Conservation (phyloP, 805 yeast genomes). For the Lachancea nothofagi region DNA sequence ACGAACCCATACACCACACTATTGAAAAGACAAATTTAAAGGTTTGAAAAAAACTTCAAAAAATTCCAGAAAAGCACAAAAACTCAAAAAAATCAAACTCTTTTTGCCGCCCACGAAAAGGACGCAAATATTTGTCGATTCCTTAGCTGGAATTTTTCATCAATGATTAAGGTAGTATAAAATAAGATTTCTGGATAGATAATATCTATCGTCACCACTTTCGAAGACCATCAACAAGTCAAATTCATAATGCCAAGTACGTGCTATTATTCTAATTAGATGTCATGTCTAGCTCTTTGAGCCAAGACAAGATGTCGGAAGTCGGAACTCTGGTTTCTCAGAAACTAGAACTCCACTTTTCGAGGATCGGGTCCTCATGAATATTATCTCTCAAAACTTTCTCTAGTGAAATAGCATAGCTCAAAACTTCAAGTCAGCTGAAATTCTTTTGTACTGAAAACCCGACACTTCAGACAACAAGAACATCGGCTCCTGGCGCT, state of each 20-base stretch:
- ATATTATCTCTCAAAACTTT: conserved; percentile 10
- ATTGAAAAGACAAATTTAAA: too few relatives aligned
- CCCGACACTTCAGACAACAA: conserved; percentile 77
- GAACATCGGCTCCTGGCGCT: conserved; percentile 1
- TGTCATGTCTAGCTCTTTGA: background rate
- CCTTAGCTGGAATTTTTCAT: background rate
- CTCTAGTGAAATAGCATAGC: background rate
- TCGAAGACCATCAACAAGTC: conserved; percentile 14
- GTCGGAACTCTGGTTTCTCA: background rate
- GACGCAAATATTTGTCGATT: conserved; percentile 1
- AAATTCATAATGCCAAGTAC: conserved; percentile 58
- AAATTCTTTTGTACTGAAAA: conserved; percentile 51
- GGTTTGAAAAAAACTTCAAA: too few relatives aligned
- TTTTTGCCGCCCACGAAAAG: background rate
- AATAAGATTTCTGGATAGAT: background rate
- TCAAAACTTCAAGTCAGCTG: background rate
- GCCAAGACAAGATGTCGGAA: conserved; percentile 5
- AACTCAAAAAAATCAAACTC: background rate
- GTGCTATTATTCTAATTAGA: conserved; percentile 28
- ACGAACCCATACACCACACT: background rate
- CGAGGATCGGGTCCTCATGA: conserved; percentile 75
- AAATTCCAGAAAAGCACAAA: background rate
- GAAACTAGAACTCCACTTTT: conserved; percentile 4
- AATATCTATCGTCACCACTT: background rate
- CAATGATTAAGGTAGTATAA: background rate